Evolutionary conservation across 176 grass and related monocot species (phyloP), one percentile per base, ranked within the genome.

Genomic region (Zoysia pacifica): DNA sequence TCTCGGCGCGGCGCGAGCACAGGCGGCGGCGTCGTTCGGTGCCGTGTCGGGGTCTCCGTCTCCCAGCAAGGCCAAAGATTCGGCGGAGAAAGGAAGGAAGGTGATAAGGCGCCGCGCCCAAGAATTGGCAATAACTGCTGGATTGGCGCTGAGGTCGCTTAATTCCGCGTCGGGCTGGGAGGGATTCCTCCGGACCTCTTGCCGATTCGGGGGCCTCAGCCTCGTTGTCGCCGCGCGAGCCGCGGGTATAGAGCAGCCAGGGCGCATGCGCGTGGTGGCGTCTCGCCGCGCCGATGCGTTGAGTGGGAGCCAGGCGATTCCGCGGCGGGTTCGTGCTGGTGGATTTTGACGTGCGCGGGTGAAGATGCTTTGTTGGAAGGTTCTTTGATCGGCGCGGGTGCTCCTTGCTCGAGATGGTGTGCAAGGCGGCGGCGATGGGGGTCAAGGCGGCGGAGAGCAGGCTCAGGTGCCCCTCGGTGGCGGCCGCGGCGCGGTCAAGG

Each of bases 341-440:
- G 74, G 69, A 63, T 35, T 61, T 61, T 78, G 47, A 19, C 71
- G 71, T 68, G 74, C 13, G 16, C 40, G 6, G 61, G 69, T 3
- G 35, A 36, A 16, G 62, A 79, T 87, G 79, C 84, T 61, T 40
- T 4, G 9, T 18, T 74, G 18, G 12, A 50, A 54, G 70, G 53
- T 13, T 16, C 16, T 18, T 16, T 77, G 53, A 80, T 69, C 73
- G 68, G 68, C 67, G 79, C 70, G 48, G 35, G 5, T 28, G 28
- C 28, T 49, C 16, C 61, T 35, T 52, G 78, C 70, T 52, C 73
- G 49, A 28, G 28, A 55, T 74, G 72, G 82, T 75, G 40, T 79
- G 81, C 76, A 77, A 83, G 81, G 59, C 59, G 59, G 87, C 73
- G 83, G 65, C 78, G 2, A 77, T 81, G 87, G 87, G 82, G 18